Evolutionary conservation across 1,284 basidiomycete genomes (phyloP), one percentile per base, ranked within the genome.

Genomic region (Naganishia sp.): DNA sequence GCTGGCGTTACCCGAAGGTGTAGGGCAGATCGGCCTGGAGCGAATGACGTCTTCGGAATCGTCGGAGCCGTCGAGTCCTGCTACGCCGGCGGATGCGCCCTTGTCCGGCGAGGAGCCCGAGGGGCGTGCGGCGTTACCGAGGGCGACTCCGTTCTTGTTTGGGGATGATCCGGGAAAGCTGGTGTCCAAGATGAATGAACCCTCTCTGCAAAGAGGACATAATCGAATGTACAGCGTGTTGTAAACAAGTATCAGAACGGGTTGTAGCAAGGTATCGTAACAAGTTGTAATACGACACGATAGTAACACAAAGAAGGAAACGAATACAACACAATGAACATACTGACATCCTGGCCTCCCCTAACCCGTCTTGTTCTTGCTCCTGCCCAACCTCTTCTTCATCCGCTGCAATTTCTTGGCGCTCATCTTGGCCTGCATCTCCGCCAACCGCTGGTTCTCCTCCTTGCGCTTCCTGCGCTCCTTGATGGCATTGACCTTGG

Each of bases 341-440:
- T 32, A 6, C 47, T 32, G 17, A 41, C n/a, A n/a, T 11, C 10
- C 28, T 18, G n/a, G 41, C n/a, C 7, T 9, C 42, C 41, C 25
- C 65, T 70, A 79, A 67, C 79, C 79, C 71, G 77, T 81, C 76
- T 80, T 76, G 75, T 80, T 79, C 78, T 80, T 80, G 47, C 77
- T 74, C 65, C 79, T 68, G 42, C 79, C 79, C 70, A 76, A 75
- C 67, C 79, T 76, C 77, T 80, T 81, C 70, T 76, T 75, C 75
- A 81, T 75, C 61, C 80, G 72, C 72, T 80, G 79, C 23, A 77
- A 69, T 71, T 79, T 80, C 76, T 80, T 81, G n/a, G 76, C 79
- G 7, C 75, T 76, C 79, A 80, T 80, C 72, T 74, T 77, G 15
- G 76, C 76, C 23, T 71, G 71, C 70, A 78, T 71, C 67, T 77